Percentiles rank a stretch among this genome's conserved stretches.
Evolutionary conservation across 805 yeast species (phyloP).

Genomic region (Sungouiella thailandica): DNA sequence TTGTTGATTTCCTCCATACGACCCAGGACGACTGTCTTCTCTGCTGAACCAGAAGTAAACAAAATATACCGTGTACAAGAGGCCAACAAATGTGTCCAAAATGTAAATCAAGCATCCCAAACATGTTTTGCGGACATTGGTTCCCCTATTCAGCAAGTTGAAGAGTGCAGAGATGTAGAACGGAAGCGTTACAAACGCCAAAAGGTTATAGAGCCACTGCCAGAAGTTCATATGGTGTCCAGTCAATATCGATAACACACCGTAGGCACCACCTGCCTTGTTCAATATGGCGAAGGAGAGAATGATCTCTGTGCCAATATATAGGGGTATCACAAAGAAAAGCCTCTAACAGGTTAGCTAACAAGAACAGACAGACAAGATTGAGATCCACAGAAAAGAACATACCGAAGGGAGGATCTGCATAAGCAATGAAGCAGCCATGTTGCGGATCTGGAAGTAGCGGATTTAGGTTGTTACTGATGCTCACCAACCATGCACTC

Average conservation of each 20-base stretch:
- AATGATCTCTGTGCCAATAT: slow-evolving; percentile 80
- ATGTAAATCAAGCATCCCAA: slow-evolving; percentile 59
- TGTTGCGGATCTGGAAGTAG: too few relatives aligned
- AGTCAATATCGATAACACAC: slow-evolving; percentile 78
- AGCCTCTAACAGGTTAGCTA: slow-evolving; percentile 40
- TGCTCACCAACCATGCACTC: too few relatives aligned
- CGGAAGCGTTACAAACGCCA: slow-evolving; percentile 60
- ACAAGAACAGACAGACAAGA: not conserved
- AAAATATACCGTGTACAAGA: slow-evolving; percentile 70
- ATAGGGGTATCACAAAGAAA: slow-evolving; percentile 69
- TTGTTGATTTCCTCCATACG: slow-evolving; percentile 20
- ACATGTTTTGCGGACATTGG: slow-evolving; percentile 57
- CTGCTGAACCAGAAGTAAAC: slow-evolving; percentile 66
- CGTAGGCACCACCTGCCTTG: slow-evolving; percentile 86
- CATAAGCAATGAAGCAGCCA: too few relatives aligned
- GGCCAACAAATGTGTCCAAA: slow-evolving; percentile 62
- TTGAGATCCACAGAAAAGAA: not conserved
- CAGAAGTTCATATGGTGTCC: slow-evolving; percentile 79
- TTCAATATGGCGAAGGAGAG: slow-evolving; percentile 74
- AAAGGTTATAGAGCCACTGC: slow-evolving; percentile 76
- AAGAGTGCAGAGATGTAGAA: slow-evolving; percentile 59
- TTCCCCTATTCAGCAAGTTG: slow-evolving; percentile 34
- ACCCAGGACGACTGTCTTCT: slow-evolving; percentile 32
- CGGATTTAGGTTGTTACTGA: too few relatives aligned
- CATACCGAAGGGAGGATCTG: not conserved